A percentile compares a stretch with the other conserved stretches of the same genome.
These are phyloP conservation scores for Erythrophleum ivorense DNA, from an alignment of 331 rosid species.

Conservation along the genomic window DNA sequence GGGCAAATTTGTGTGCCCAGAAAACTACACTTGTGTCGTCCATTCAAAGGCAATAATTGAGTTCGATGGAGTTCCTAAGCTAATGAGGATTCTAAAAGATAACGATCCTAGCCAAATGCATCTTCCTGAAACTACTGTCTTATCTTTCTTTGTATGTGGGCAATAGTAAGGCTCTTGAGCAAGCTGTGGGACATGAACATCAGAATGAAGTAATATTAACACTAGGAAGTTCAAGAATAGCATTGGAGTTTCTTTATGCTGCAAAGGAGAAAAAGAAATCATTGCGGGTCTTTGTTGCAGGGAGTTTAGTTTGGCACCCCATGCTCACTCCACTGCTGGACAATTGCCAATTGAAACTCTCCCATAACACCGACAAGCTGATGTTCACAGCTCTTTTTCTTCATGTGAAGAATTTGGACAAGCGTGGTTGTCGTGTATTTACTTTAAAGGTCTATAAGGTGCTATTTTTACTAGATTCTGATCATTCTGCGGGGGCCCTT, in stretches of 20 bases:
- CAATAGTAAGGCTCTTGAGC: conserved; percentile 55
- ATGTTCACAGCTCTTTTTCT: conserved; percentile 68
- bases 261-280: conserved; percentile 75
- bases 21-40: conserved; percentile 50
- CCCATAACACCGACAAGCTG: conserved; percentile 73
- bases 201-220: conserved; percentile 89
- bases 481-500: conserved; percentile 92
- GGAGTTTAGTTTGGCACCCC: conserved; percentile 55
- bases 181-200: conserved; percentile 12
- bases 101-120: conserved; percentile 43
- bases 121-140: conserved; percentile 45
- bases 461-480: conserved; percentile 81
- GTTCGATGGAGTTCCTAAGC: conserved; percentile 51
- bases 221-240: conserved; percentile 91
- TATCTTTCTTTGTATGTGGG: conserved; percentile 55
- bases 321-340: conserved; percentile 84
- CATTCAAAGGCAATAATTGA: conserved; percentile 57
- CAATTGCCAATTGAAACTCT: conserved; percentile 80
- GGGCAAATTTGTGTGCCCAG: conserved; percentile 51
- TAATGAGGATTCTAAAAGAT: conserved; percentile 45
- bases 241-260: conserved; percentile 85
- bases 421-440: conserved; percentile 93
- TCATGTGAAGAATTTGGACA: conserved; percentile 83
- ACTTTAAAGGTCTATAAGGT: conserved; percentile 91
- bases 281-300: too few species aligned